phyloP scores from a whole-genome alignment of 495 filamentous ascomycete species.

The Talaromyces stipitatus region DNA sequence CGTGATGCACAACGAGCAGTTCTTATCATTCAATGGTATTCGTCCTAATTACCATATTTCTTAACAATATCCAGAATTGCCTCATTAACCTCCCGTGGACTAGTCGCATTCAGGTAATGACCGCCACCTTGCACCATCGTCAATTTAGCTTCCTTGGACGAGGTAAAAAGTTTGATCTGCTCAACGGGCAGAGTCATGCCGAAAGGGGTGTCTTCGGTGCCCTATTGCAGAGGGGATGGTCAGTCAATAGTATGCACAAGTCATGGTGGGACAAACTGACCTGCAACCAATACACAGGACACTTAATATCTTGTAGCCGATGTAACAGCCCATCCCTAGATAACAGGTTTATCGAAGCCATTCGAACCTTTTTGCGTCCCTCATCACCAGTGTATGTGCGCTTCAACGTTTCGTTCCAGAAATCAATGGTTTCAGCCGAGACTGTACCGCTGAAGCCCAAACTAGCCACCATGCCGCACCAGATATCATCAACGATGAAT shows the following conservation, averaged over 20 bases:
- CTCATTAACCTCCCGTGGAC: conserved; percentile 46
- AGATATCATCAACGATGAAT: conserved; percentile 48
- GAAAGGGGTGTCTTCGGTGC: background rate
- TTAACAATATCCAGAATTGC: conserved; percentile 47
- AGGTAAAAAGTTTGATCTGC: conserved; percentile 52
- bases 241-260: background rate
- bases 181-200: conserved; percentile 37
- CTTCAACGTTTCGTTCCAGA: conserved; percentile 48
- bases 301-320: conserved; percentile 47
- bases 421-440: conserved; percentile 30
- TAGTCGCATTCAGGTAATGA: conserved; percentile 53
- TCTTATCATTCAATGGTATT: too few species aligned
- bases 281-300: conserved; percentile 60
- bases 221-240: background rate
- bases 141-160: conserved; percentile 42
- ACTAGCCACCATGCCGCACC: conserved; percentile 46
- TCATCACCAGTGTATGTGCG: conserved; percentile 53
- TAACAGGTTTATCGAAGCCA: conserved; percentile 48
- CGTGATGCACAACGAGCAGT: too few species aligned
- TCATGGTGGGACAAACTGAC: conserved; percentile 24
- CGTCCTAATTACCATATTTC: too few species aligned
- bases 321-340: conserved; percentile 52
- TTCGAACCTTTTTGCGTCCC: conserved; percentile 47
- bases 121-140: conserved; percentile 43
- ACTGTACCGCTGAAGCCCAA: conserved; percentile 47